Base-by-base conservation (phyloP, 495 filamentous ascomycete species). In the Annulohypoxylon stygium region DNA sequence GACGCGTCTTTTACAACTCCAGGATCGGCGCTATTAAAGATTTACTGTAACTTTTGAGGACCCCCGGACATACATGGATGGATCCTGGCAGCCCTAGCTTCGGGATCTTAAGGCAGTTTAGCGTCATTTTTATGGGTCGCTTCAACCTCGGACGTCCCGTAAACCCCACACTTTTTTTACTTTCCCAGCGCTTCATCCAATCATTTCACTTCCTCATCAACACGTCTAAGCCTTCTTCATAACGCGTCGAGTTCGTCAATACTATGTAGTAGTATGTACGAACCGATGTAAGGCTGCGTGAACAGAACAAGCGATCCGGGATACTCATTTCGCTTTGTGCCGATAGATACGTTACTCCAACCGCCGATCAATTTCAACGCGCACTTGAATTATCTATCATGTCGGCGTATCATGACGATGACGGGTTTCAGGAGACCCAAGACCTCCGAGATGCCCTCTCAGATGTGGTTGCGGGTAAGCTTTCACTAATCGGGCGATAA, bases 391-490 rank as follows among this genome's bases (percentile, higher is more conserved):
- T 47, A 63, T 25, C 1, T 43, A 63, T 41, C 1, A 72, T 72
- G 69, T 66, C 73, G 14, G 65, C 3, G 36, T 14, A 59, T 45
- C 47, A 65, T 41, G 69, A 73, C 23, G 39, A 69, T 8, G 26
- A 59, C 25, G 64, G 26, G 0, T 48, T 57, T 20, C 47, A 47
- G 34, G 53, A n/a, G 47, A 39, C 23, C 25, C 33, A 33, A 65
- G 67, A 71, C 34, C 39, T 76, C 39, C 65, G 64, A 20, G 73
- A 75, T 18, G 18, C 23, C 12, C n/a, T 79, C 12, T 64, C 71
- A 14, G 69, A 75, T 58, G 63, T 79, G 7, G 53, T 78, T 50
- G 43, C 63, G 67, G 78, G 78, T 78, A 62, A 75, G 67, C 50
- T 11, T 33, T 47, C 30, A 58, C 25, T n/a, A 8, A 14, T 55